phyloP scores from a whole-genome alignment of 257 asterid species.

The Solanum chiquidenum region DNA sequence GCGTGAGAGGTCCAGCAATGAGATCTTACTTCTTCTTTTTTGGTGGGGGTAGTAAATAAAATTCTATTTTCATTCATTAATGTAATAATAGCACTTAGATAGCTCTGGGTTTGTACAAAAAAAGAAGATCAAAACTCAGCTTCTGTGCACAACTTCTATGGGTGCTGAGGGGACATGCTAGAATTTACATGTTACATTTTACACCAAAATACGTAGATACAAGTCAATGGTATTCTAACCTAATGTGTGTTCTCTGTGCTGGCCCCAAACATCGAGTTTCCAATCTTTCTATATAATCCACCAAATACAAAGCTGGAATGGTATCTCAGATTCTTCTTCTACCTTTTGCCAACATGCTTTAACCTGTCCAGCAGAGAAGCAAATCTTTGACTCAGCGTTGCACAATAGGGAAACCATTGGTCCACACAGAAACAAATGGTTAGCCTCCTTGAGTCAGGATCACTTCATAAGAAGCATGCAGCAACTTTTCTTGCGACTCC shows the following conservation, averaged over 20 bases:
- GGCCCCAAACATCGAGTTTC: background rate
- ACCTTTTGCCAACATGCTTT: background rate
- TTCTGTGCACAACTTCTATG: background rate
- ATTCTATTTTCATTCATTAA: background rate
- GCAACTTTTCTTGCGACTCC: background rate
- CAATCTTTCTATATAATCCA: background rate
- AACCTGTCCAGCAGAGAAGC: background rate
- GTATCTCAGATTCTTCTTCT: background rate
- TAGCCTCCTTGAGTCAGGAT: background rate
- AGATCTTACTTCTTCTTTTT: background rate
- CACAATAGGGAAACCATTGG: background rate
- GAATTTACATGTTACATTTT: background rate
- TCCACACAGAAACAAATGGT: background rate
- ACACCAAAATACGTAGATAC: background rate
- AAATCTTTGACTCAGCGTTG: background rate
- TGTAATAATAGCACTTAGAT: background rate
- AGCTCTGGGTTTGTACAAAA: background rate
- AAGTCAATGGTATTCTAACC: background rate
- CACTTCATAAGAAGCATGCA: background rate
- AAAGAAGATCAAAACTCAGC: background rate
- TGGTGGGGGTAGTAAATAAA: background rate
- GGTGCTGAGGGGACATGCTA: background rate
- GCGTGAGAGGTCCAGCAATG: background rate
- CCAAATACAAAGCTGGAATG: background rate
- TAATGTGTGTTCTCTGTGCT: background rate